phyloP scores from a whole-genome alignment of 169 alveolate genomes.

The Plasmodium cynomolgi region DNA sequence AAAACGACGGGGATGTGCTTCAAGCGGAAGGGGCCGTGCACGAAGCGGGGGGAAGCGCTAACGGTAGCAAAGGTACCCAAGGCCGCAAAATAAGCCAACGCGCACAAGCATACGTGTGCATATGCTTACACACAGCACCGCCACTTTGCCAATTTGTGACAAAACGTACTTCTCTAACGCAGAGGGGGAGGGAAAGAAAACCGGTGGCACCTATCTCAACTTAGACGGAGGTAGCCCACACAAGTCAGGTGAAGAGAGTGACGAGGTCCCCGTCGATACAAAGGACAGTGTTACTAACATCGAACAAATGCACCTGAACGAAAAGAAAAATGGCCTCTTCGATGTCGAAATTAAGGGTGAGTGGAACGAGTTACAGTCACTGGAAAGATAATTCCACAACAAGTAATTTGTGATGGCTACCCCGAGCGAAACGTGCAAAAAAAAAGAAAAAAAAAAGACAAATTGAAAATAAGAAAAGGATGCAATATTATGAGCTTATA shows the following conservation, averaged over 20 bases:
- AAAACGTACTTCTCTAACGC: slow-evolving; percentile 2
- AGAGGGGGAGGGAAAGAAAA: not conserved
- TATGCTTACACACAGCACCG: not conserved
- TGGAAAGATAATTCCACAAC: not conserved
- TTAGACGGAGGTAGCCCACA: not conserved
- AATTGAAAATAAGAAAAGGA: not conserved
- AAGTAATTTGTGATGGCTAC: not conserved
- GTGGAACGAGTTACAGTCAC: not conserved
- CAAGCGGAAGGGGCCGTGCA: not conserved
- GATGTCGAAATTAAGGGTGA: slow-evolving; percentile 31
- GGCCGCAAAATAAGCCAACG: not conserved
- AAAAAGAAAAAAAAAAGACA: not conserved
- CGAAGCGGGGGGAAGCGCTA: not conserved
- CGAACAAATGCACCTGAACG: not conserved
- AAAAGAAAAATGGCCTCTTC: not conserved
- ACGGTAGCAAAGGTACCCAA: not conserved
- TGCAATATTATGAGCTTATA: not conserved
- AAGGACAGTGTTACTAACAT: not conserved
- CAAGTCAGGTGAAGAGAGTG: not conserved
- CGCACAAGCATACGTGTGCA: not conserved
- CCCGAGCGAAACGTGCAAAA: not conserved
- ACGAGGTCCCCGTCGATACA: not conserved
- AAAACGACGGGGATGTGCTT: not conserved
- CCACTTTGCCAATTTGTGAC: not conserved
- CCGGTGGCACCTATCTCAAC: not conserved